Conservation (phyloP, 2,329 filamentous ascomycete genomes). For the Fusarium pininemorale region DNA sequence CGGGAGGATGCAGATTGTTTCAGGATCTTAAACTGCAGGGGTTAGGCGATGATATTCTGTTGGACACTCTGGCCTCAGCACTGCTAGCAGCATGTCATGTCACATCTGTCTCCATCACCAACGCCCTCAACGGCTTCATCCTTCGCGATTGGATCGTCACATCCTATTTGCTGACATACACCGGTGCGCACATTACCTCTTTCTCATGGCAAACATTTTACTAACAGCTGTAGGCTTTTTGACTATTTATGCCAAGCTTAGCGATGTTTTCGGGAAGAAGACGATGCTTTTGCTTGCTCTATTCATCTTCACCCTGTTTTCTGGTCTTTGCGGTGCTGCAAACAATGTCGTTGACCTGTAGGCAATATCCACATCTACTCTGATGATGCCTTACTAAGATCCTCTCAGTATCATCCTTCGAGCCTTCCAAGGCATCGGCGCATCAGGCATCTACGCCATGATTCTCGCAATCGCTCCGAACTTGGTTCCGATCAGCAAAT, state of each 20-base stretch:
- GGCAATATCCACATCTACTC: rapidly evolving
- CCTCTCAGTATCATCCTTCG: background rate
- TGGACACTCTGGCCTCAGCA: background rate
- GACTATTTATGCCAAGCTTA: background rate
- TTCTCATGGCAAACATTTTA: rapidly evolving
- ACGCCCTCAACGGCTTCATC: slow-evolving; percentile 3
- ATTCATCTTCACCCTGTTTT: background rate
- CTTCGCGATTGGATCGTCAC: slow-evolving; percentile 14
- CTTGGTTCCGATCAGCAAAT: background rate
- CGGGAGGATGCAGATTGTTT: background rate
- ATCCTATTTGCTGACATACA: slow-evolving; percentile 7
- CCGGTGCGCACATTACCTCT: rapidly evolving
- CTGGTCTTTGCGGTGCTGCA: slow-evolving; percentile 3
- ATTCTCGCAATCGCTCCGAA: background rate
- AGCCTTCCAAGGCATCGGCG: background rate
- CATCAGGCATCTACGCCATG: slow-evolving; percentile 1
- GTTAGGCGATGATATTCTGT: background rate
- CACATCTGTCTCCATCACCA: background rate
- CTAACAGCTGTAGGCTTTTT: background rate
- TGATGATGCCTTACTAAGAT: rapidly evolving
- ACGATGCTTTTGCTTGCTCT: slow-evolving; percentile 3
- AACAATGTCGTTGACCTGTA: slow-evolving; percentile 4
- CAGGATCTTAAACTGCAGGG: background rate
- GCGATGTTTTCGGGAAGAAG: slow-evolving; percentile 11
- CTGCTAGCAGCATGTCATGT: background rate